These are phyloP conservation scores for Hypoxylon sp. DNA, from an alignment of 2,329 filamentous ascomycete genomes.

Conservation along the genomic window DNA sequence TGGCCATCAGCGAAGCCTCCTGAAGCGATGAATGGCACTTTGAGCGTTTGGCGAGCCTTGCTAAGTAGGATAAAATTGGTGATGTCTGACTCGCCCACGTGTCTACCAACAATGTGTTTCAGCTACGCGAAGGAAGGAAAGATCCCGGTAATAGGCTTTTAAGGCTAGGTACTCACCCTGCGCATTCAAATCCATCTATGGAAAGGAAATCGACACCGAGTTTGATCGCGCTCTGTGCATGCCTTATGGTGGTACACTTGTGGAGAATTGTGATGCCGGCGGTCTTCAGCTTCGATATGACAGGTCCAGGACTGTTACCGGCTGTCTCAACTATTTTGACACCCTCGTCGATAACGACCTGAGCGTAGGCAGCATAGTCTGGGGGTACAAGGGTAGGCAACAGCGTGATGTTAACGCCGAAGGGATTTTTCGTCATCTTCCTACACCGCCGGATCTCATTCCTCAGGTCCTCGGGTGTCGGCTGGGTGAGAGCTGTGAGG, in stretches of 20 bases:
- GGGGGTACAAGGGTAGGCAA: slow-evolving; percentile 91
- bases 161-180: slow-evolving; percentile 65
- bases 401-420: slow-evolving; percentile 95
- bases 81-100: slow-evolving; percentile 89
- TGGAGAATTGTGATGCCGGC: slow-evolving; percentile 86
- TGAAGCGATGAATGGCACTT: slow-evolving; percentile 93
- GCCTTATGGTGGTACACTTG: slow-evolving; percentile 97
- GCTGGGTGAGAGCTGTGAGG: slow-evolving; percentile 91
- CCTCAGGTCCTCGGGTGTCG: slow-evolving; percentile 90
- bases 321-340: slow-evolving; percentile 93
- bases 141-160: slow-evolving; percentile 18
- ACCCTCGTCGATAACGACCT: slow-evolving; percentile 93
- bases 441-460: slow-evolving; percentile 92
- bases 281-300: slow-evolving; percentile 90
- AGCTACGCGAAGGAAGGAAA: slow-evolving; percentile 26
- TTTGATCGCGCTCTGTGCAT: slow-evolving; percentile 91
- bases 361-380: slow-evolving; percentile 92
- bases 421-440: slow-evolving; percentile 82
- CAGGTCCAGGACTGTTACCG: slow-evolving; percentile 87
- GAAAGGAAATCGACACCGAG: slow-evolving; percentile 96
- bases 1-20: slow-evolving; percentile 96
- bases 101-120: slow-evolving; percentile 56
- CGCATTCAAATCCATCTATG: slow-evolving; percentile 98
- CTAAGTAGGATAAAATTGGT: slow-evolving; percentile 92
- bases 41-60: slow-evolving; percentile 85